A percentile compares a stretch with the other conserved stretches of the same genome.
Conservation (phyloP, 2,329 filamentous ascomycete species). For the Trematosphaeria pertusa region DNA sequence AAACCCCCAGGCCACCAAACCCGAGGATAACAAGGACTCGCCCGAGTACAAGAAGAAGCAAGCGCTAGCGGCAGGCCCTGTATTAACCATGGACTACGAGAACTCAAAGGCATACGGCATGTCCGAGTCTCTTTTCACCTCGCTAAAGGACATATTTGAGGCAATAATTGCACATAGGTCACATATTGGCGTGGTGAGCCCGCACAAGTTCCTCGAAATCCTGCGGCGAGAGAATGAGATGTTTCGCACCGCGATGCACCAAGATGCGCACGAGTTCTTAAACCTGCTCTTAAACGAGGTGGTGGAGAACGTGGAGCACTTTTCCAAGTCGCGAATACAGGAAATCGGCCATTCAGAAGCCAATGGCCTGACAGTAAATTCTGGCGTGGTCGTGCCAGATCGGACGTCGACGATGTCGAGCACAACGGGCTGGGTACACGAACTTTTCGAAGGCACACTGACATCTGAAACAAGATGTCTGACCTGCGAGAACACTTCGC, state of each 20-base stretch:
- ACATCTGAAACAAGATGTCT: constrained; percentile 97
- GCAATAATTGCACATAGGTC: constrained; percentile 82
- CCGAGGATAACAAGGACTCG: constrained; percentile 92
- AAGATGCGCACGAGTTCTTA: constrained; percentile 97
- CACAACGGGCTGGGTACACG: constrained; percentile 82
- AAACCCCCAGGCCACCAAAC: constrained; percentile 67
- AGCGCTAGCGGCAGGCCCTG: constrained; percentile 84
- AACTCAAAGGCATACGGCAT: constrained; percentile 84
- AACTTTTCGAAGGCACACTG: constrained; percentile 92
- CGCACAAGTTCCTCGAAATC: constrained; percentile 91
- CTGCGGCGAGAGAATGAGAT: constrained; percentile 95
- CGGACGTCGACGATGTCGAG: constrained; percentile 25
- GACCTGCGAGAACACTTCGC: constrained; percentile 94
- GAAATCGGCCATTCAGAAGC: constrained; percentile 38
- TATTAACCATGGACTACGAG: constrained; percentile 83
- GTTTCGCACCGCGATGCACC: constrained; percentile 96
- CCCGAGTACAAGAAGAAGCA: constrained; percentile 99
- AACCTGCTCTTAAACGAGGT: constrained; percentile 95
- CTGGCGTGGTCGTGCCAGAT: constrained; percentile 26
- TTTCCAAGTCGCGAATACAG: constrained; percentile 69
- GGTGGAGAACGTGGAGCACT: constrained; percentile 90
- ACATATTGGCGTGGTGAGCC: constrained; percentile 88
- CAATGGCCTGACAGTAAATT: constrained; percentile 26
- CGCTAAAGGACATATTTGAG: constrained; percentile 94
- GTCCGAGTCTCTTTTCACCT: constrained; percentile 93